Evolutionary conservation across 1,284 basidiomycete genomes (phyloP).

Genomic region (Ganoderma multipileum): DNA sequence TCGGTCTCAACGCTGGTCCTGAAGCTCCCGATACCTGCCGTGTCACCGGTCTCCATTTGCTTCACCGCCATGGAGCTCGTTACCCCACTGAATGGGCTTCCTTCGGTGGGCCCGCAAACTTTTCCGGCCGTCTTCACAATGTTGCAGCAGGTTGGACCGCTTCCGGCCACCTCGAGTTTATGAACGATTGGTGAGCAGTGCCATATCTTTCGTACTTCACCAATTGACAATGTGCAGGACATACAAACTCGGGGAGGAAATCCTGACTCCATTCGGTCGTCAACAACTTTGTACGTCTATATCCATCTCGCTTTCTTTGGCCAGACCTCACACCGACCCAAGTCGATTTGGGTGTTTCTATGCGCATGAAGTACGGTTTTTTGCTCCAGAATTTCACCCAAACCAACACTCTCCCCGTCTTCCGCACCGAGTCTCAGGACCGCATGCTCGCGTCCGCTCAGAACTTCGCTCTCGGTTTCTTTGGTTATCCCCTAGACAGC

Average conservation of each 20-base stretch:
- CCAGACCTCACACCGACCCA: conserved; percentile 35
- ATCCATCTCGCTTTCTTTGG: background rate
- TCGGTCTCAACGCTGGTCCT: conserved; percentile 77
- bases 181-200: conserved; percentile 73
- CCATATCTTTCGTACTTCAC: background rate
- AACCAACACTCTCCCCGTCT: conserved; percentile 76
- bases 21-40: conserved; percentile 73
- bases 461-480: conserved; percentile 90
- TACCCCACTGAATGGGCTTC: conserved; percentile 76
- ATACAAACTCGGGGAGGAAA: conserved; percentile 82
- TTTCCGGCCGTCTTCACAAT: conserved; percentile 64
- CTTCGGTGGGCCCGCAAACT: conserved; percentile 71
- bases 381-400: conserved; percentile 83
- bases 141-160: conserved; percentile 65
- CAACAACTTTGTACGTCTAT: conserved; percentile 69
- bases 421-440: conserved; percentile 89
- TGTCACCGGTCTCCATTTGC: conserved; percentile 75
- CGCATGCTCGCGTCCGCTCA: conserved; percentile 85
- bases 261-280: conserved; percentile 83
- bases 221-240: conserved; percentile 55
- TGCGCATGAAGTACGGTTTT: conserved; percentile 82
- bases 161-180: conserved; percentile 68
- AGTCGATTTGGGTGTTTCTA: conserved; percentile 74
- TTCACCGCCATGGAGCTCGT: conserved; percentile 83
- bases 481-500: conserved; percentile 79